These are phyloP conservation scores for Hyaloscypha finlandica DNA, from an alignment of 495 filamentous ascomycete genomes.

Conservation along the genomic window DNA sequence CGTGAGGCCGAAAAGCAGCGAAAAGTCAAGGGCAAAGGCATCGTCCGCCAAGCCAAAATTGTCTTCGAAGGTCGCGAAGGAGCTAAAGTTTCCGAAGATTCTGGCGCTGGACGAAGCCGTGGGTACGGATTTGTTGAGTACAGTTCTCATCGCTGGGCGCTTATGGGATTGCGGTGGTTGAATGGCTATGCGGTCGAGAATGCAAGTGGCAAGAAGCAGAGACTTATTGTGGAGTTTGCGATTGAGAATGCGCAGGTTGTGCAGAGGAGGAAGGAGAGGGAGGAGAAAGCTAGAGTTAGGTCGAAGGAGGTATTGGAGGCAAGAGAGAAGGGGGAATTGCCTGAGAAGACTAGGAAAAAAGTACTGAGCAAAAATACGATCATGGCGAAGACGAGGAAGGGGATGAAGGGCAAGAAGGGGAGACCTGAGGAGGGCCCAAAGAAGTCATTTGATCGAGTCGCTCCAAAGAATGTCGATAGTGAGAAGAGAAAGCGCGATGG, in stretches of 20 bases:
- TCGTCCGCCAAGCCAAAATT: constrained; percentile 94
- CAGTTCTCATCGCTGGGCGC: constrained; percentile 85
- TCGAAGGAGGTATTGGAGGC: constrained; percentile 30
- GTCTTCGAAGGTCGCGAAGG: constrained; percentile 86
- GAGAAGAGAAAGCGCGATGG: constrained; percentile 22
- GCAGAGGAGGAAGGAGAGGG: constrained; percentile 68
- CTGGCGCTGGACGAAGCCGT: constrained; percentile 72
- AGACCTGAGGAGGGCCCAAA: constrained; percentile 25
- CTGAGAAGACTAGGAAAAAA: constrained; percentile 43
- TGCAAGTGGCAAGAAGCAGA: constrained; percentile 49
- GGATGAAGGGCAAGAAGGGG: constrained; percentile 41
- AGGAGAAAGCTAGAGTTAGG: constrained; percentile 59
- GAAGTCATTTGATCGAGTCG: constrained; percentile 32
- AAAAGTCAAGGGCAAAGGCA: constrained; percentile 81
- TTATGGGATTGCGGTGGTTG: constrained; percentile 93
- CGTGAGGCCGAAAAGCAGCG: constrained; percentile 72
- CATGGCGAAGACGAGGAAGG: constrained; percentile 36
- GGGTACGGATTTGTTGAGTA: constrained; percentile 99
- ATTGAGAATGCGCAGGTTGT: constrained; percentile 98
- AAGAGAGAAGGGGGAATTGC: constrained; percentile 39
- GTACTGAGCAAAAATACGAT: constrained; percentile 24
- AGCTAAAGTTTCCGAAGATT: constrained; percentile 72
- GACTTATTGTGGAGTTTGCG: constrained; percentile 94
- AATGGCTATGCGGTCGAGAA: constrained; percentile 75
- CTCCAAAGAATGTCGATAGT: constrained; percentile 15